Base-by-base conservation (phyloP, 257 asterid species). In the Salvia hispanica region DNA sequence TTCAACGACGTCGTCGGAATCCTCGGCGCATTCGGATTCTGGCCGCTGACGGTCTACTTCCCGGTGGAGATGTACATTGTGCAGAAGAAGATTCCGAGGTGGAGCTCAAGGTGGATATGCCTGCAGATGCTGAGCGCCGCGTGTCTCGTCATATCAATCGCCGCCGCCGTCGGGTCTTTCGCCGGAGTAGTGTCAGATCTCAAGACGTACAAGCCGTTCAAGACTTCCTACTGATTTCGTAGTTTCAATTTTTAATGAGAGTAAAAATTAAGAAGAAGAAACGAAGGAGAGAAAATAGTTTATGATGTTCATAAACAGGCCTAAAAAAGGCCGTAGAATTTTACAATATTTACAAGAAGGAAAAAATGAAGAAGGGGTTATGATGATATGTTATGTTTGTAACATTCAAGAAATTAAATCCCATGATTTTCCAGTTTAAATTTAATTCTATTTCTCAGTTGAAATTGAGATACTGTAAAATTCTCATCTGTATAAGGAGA, bases 1-100 rank as follows among this genome's bases (percentile, higher is more conserved):
- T 92, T 92, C 70, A 89, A 82, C 7, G 98, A 87, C 34, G 78
- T 92, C 4, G 95, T 88, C 7, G 98, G 97, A 13, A 83, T 89
- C 10, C 83, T 92, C 8, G 98, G 98, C 2, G 96, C 98, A 0
- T 72, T 89, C 37, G 96, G 95, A 9, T 89, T 92, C 40, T 92
- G 98, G 98, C 98, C 98, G 0, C 71, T 89, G 0, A 92, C 98
- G 0, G 95, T 92, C 1, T 92, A 89, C 63, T 92, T 82, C 75
- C 98, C 98, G 0, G 94, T 92, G 40, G 98, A 92, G 75, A 92
- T 92, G 96, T 89, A 92, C 77, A 84, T 92, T 21, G 85, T 9
- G 15, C 95, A 85, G 54, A 83, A 72, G 75, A 73, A 77, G 83
- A 86, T 89, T 11, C 86, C 82, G 7, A 88, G 73, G 48, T 86